A percentile compares a stretch with the other conserved stretches of the same genome.
These are phyloP conservation scores for Fraxinus excelsior DNA, from an alignment of 257 asterid genomes.

Conservation along the genomic window DNA sequence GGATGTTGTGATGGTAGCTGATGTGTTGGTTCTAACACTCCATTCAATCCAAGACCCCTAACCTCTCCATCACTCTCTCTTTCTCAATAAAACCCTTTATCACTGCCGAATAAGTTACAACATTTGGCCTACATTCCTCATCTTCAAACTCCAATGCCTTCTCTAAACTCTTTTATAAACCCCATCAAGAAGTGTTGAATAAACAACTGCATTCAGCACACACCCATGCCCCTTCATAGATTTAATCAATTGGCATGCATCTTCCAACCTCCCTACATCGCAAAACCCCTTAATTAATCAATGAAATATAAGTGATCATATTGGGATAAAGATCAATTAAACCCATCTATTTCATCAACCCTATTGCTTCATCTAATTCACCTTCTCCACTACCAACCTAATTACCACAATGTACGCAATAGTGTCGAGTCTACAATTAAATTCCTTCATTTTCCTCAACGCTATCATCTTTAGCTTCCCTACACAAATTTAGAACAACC, in stretches of 20 bases:
- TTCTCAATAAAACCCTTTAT: slow-evolving; percentile 62
- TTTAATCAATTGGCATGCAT: slow-evolving; percentile 54
- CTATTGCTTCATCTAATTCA: slow-evolving; percentile 53
- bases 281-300: slow-evolving; percentile 57
- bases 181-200: slow-evolving; percentile 70
- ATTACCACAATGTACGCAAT: slow-evolving; percentile 72
- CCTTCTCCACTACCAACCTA: slow-evolving; percentile 57
- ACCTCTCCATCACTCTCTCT: slow-evolving; percentile 54
- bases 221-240: slow-evolving; percentile 72
- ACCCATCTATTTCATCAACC: slow-evolving; percentile 75
- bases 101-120: slow-evolving; percentile 69
- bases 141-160: slow-evolving; percentile 60
- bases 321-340: slow-evolving; percentile 69
- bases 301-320: slow-evolving; percentile 53
- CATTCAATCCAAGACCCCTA: slow-evolving; percentile 59
- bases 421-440: slow-evolving; percentile 64
- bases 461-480: slow-evolving; percentile 74
- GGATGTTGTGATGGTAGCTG: too few species aligned
- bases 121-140: slow-evolving; percentile 55
- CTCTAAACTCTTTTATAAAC: slow-evolving; percentile 56
- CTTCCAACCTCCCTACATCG: slow-evolving; percentile 67
- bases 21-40: too few species aligned
- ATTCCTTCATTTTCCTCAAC: slow-evolving; percentile 77
- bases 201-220: slow-evolving; percentile 57
- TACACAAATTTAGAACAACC: slow-evolving; percentile 69